Evolutionary conservation across 805 yeast genomes (phyloP).

Genomic region (Yarrowia sp.): DNA sequence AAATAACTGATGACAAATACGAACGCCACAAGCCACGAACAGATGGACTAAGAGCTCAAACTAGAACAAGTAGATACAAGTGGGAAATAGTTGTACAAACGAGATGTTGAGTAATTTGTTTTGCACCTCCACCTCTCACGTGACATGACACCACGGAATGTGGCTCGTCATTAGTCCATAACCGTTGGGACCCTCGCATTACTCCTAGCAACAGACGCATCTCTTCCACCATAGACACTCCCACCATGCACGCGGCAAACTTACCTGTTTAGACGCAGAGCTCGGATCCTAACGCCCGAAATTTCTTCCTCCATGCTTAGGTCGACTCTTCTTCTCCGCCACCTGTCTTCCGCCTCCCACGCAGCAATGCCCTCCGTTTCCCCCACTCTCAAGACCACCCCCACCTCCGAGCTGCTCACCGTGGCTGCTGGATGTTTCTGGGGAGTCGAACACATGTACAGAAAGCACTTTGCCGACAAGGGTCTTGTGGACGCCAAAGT

Average conservation of each 20-base stretch:
- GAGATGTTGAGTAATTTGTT: too few relatives aligned
- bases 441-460: slow-evolving; percentile 77
- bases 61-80: too few relatives aligned
- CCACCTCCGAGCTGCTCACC: slow-evolving; percentile 62
- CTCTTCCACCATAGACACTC: too few relatives aligned
- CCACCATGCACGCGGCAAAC: not conserved
- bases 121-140: not conserved
- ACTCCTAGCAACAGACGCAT: not conserved
- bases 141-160: not conserved
- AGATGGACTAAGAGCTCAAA: too few relatives aligned
- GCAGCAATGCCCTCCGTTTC: slow-evolving; percentile 41
- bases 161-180: too few relatives aligned
- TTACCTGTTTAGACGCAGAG: slow-evolving; percentile 6
- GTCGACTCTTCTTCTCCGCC: slow-evolving; percentile 21
- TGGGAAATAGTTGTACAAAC: too few relatives aligned
- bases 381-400: slow-evolving; percentile 50
- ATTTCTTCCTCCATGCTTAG: slow-evolving; percentile 19
- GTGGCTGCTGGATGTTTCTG: slow-evolving; percentile 64
- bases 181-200: not conserved
- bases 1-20: too few relatives aligned
- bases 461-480: slow-evolving; percentile 68
- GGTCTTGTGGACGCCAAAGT: slow-evolving; percentile 80
- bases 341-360: slow-evolving; percentile 1
- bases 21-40: too few relatives aligned
- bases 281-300: not conserved